Evolutionary conservation across 164 flowering plant genomes (phyloP).

Genomic region (Buxus sempervirens): DNA sequence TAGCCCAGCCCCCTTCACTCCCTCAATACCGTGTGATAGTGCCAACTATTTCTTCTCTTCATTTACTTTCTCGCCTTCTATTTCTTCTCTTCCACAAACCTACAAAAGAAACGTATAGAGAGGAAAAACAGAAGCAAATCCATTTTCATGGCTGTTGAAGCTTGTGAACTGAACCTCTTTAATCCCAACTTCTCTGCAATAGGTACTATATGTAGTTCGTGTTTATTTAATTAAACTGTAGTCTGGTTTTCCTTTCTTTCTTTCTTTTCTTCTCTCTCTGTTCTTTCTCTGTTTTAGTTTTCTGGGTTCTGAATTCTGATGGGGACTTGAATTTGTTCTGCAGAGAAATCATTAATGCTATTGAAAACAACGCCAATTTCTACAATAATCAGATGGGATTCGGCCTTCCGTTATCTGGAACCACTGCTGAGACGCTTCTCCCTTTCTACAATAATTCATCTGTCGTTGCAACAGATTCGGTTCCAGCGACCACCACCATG

Average conservation of each 20-base stretch:
- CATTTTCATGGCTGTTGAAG: slow-evolving; percentile 56
- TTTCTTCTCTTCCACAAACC: neutral
- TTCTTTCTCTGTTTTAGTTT: neutral
- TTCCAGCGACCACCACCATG: slow-evolving; percentile 20
- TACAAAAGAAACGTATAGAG: neutral
- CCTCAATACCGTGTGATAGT: slow-evolving; percentile 16
- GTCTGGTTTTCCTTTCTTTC: neutral
- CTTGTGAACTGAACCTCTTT: slow-evolving; percentile 40
- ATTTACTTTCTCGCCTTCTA: neutral
- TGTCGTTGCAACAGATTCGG: slow-evolving; percentile 10
- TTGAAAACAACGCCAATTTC: slow-evolving; percentile 17
- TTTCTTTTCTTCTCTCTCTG: neutral
- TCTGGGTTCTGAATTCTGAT: neutral
- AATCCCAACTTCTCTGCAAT: slow-evolving; percentile 34
- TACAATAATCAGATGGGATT: slow-evolving; percentile 28
- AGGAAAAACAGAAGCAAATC: neutral
- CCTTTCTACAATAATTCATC: slow-evolving; percentile 22
- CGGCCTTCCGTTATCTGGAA: slow-evolving; percentile 12
- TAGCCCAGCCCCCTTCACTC: slow-evolving; percentile 14
- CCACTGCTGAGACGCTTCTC: slow-evolving; percentile 10
- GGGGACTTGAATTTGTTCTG: neutral
- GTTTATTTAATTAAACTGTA: too few species aligned
- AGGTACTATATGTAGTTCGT: slow-evolving; percentile 24
- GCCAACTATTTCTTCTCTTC: slow-evolving; percentile 17
- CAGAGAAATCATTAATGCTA: slow-evolving; percentile 32